phyloP scores from a whole-genome alignment of 1,139 yeast genomes.

The Saccharomycopsis hybrid region DNA sequence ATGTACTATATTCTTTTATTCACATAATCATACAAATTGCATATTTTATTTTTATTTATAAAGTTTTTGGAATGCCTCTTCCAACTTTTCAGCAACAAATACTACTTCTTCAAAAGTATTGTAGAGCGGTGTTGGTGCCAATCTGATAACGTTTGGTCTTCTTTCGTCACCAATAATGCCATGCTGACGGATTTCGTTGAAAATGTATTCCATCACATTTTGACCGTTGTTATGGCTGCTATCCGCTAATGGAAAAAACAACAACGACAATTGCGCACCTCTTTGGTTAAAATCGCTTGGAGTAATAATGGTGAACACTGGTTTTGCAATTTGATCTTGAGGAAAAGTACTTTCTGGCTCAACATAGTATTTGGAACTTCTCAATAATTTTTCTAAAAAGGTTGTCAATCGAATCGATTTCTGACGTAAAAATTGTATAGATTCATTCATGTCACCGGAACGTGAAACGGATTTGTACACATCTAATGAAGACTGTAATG shows the following conservation, averaged over 20 bases:
- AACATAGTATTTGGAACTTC: conserved; percentile 38
- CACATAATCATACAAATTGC: too few relatives aligned
- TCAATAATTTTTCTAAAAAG: conserved; percentile 45
- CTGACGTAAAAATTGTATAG: conserved; percentile 48
- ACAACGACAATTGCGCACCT: conserved; percentile 76
- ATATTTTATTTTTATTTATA: too few relatives aligned
- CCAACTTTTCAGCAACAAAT: conserved; percentile 40
- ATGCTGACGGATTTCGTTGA: conserved; percentile 37
- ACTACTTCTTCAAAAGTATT: conserved; percentile 66
- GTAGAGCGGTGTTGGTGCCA: conserved; percentile 81
- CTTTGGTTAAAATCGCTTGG: conserved; percentile 53
- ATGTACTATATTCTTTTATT: too few relatives aligned
- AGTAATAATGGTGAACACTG: conserved; percentile 65
- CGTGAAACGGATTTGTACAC: conserved; percentile 46
- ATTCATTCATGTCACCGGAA: conserved; percentile 27
- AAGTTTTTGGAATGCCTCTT: conserved; percentile 33
- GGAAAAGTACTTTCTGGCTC: conserved; percentile 26
- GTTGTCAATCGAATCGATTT: conserved; percentile 56
- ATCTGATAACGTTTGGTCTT: conserved; percentile 77
- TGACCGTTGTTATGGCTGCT: conserved; percentile 27
- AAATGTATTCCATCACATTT: conserved; percentile 61
- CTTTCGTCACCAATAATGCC: conserved; percentile 86
- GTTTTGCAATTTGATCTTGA: conserved; percentile 24
- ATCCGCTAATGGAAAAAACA: conserved; percentile 45
- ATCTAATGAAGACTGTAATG: conserved; percentile 61